Evolutionary conservation across 345 rosid species (phyloP).

Genomic region (Populus simonii): DNA sequence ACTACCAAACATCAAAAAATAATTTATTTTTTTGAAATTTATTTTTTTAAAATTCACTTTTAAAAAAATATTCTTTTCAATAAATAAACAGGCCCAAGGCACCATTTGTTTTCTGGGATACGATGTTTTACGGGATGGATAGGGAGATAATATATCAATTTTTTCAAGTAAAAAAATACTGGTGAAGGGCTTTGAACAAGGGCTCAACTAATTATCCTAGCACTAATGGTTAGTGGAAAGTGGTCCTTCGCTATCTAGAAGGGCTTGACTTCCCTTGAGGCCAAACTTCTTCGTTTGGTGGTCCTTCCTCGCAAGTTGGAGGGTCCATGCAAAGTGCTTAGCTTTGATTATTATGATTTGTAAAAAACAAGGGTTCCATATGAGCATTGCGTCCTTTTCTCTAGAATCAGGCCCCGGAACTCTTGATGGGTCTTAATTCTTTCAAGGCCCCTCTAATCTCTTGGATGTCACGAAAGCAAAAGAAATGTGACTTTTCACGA

Average conservation of each 20-base stretch:
- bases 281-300: background rate
- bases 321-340: background rate
- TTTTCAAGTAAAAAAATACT: background rate
- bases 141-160: background rate
- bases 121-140: too few species aligned
- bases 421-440: background rate
- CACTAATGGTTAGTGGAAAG: too few species aligned
- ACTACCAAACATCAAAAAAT: too few species aligned
- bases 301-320: constrained; percentile 25
- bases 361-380: background rate
- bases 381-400: background rate
- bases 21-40: too few species aligned
- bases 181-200: background rate
- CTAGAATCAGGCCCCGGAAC: background rate
- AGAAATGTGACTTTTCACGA: background rate
- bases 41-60: too few species aligned
- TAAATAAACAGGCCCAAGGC: too few species aligned
- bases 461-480: background rate
- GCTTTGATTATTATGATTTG: background rate
- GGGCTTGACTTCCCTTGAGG: background rate
- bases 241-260: too few species aligned
- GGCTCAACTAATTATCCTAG: background rate
- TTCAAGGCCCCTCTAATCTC: background rate
- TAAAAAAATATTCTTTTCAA: too few species aligned
- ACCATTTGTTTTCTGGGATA: too few species aligned